Conservation (phyloP, 495 filamentous ascomycete genomes). For the Melanomma pulvis-pyrius region DNA sequence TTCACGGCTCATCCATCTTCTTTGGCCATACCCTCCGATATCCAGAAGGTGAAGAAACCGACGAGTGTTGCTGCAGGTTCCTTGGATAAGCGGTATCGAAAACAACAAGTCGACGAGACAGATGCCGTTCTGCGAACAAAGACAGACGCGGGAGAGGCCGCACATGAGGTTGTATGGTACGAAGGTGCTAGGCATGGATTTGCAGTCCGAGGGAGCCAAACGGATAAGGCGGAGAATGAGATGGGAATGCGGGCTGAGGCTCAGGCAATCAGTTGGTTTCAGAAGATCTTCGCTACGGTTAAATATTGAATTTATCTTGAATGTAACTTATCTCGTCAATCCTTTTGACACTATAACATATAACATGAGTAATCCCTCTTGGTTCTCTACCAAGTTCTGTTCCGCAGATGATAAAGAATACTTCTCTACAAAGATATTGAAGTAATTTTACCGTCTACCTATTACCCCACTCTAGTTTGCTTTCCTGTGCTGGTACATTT, state of each 20-base stretch:
- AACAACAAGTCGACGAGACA: conserved; percentile 48
- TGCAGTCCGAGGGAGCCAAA: conserved; percentile 55
- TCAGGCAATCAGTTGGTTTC: conserved; percentile 62
- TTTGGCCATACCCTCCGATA: conserved; percentile 58
- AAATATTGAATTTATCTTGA: not conserved
- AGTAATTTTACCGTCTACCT: too few species aligned
- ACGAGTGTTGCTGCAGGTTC: conserved; percentile 60
- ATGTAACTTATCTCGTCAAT: not conserved
- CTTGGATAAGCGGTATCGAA: conserved; percentile 52
- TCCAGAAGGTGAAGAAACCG: conserved; percentile 56
- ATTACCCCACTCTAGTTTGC: too few species aligned
- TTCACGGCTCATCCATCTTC: conserved; percentile 60
- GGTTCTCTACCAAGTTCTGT: too few species aligned
- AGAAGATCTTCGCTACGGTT: conserved; percentile 38
- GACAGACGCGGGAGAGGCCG: conserved; percentile 43
- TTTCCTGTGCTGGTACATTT: too few species aligned
- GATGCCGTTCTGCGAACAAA: conserved; percentile 51
- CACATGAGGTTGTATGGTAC: conserved; percentile 56
- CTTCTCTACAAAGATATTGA: too few species aligned
- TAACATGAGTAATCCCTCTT: too few species aligned
- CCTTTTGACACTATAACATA: too few species aligned
- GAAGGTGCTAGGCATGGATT: conserved; percentile 65
- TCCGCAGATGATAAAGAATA: too few species aligned
- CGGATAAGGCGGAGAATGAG: conserved; percentile 50
- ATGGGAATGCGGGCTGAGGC: conserved; percentile 52